Conservation (phyloP, 208 protist species). For the Leishmania mexicana region DNA sequence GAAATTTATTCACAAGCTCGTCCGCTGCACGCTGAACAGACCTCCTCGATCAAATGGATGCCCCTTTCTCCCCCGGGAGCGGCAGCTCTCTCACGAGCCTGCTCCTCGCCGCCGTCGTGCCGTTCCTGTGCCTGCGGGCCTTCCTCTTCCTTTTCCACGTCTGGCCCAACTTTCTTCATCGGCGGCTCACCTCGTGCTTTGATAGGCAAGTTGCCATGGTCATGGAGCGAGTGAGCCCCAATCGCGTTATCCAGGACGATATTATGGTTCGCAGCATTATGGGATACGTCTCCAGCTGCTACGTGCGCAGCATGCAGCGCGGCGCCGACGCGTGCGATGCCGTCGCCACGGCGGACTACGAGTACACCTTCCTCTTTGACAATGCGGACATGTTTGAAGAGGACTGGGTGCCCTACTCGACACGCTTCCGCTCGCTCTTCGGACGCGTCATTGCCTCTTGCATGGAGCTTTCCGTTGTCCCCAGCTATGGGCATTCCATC, state of each 20-base stretch:
- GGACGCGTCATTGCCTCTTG: slow-evolving; percentile 31
- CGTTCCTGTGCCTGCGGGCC: slow-evolving; percentile 32
- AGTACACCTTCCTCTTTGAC: slow-evolving; percentile 27
- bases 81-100: slow-evolving; percentile 31
- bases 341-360: slow-evolving; percentile 25
- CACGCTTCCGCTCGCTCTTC: slow-evolving; percentile 28
- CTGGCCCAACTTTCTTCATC: slow-evolving; percentile 52
- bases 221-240: slow-evolving; percentile 20
- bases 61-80: neutral
- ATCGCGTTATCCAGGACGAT: slow-evolving; percentile 28
- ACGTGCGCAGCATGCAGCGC: slow-evolving; percentile 16
- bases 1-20: neutral
- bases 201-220: slow-evolving; percentile 37
- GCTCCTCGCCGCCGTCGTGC: slow-evolving; percentile 43
- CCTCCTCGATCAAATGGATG: neutral
- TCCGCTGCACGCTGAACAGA: neutral
- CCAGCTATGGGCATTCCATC: slow-evolving; percentile 37
- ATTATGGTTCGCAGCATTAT: slow-evolving; percentile 25
- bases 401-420: slow-evolving; percentile 31
- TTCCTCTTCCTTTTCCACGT: slow-evolving; percentile 44
- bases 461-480: slow-evolving; percentile 46
- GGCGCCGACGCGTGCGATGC: slow-evolving; percentile 26
- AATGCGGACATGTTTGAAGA: slow-evolving; percentile 19
- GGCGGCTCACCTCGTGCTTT: slow-evolving; percentile 20
- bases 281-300: slow-evolving; percentile 36